phyloP scores from a whole-genome alignment of 768 basidiomycete species.

The Cystobasidium tubakii region DNA sequence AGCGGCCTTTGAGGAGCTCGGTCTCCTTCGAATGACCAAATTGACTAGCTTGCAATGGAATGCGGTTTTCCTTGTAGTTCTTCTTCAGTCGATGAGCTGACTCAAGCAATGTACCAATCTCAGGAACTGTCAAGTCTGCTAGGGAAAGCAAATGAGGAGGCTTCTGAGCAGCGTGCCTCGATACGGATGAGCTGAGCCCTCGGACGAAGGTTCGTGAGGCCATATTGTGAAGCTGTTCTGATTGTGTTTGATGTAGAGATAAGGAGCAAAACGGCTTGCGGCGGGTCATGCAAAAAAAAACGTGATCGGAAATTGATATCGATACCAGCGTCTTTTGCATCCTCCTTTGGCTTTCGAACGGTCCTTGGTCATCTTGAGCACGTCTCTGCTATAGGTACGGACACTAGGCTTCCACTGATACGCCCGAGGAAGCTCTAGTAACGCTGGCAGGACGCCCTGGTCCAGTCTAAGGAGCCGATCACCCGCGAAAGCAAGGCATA shows the following conservation, averaged over 20 bases:
- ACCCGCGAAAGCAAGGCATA: background rate
- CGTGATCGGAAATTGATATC: constrained; percentile 3
- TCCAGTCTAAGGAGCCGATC: background rate
- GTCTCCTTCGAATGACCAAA: constrained; percentile 43
- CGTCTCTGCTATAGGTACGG: too few species aligned
- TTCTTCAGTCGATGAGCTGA: constrained; percentile 57
- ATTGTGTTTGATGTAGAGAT: background rate
- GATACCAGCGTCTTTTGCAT: too few species aligned
- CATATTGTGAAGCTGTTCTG: background rate
- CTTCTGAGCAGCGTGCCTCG: background rate
- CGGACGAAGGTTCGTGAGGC: constrained; percentile 13
- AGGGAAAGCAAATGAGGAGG: constrained; percentile 75
- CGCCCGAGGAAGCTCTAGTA: background rate
- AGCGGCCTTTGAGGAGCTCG: constrained; percentile 56
- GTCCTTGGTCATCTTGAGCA: too few species aligned
- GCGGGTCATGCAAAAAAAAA: constrained; percentile 11
- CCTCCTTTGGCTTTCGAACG: too few species aligned
- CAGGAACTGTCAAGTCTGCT: constrained; percentile 72
- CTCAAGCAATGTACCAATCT: constrained; percentile 63
- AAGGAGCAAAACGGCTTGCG: background rate
- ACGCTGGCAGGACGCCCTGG: too few species aligned
- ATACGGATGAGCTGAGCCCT: constrained; percentile 4
- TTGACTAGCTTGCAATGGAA: constrained; percentile 36
- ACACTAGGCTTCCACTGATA: too few species aligned
- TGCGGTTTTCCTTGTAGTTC: constrained; percentile 39